Conservation (phyloP, 2,329 filamentous ascomycete genomes). For the Beauveria rudraprayagi region DNA sequence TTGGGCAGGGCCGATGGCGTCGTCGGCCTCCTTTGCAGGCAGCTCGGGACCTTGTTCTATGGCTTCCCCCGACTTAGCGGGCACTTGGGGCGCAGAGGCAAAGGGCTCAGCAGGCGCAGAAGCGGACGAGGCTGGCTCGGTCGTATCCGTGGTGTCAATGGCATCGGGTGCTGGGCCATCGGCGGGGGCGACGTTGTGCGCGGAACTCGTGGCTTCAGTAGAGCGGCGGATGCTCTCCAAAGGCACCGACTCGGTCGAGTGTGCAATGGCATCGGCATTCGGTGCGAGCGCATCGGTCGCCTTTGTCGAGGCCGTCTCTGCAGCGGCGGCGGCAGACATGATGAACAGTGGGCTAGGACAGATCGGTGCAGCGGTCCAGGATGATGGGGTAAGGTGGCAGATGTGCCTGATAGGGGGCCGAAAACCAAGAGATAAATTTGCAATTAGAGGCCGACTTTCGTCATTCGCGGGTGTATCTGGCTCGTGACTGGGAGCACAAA, state of each 20-base stretch:
- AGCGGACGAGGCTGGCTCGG: background rate
- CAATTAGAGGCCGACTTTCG: background rate
- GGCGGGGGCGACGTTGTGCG: slow-evolving; percentile 3
- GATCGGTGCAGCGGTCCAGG: background rate
- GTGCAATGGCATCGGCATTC: background rate
- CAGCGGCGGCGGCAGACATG: slow-evolving; percentile 2
- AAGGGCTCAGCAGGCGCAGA: slow-evolving; percentile 13
- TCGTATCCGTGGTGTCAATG: background rate
- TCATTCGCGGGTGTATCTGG: background rate
- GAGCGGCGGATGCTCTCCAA: slow-evolving; percentile 8
- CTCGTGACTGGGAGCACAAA: background rate
- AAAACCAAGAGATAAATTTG: too few relatives aligned
- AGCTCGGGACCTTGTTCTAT: slow-evolving; percentile 22
- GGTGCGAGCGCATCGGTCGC: background rate
- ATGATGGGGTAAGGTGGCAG: background rate
- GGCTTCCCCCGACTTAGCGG: slow-evolving; percentile 21
- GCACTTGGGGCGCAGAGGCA: slow-evolving; percentile 9
- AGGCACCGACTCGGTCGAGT: background rate
- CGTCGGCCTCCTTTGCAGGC: slow-evolving; percentile 24
- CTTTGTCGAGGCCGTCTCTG: background rate
- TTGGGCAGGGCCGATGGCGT: slow-evolving; percentile 35
- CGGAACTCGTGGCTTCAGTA: slow-evolving; percentile 5
- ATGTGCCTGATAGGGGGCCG: slow-evolving; percentile 3
- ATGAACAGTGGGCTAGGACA: background rate
- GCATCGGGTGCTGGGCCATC: background rate